Conservation (phyloP, 352 stramenopile species). For the Phytophthora capsici region DNA sequence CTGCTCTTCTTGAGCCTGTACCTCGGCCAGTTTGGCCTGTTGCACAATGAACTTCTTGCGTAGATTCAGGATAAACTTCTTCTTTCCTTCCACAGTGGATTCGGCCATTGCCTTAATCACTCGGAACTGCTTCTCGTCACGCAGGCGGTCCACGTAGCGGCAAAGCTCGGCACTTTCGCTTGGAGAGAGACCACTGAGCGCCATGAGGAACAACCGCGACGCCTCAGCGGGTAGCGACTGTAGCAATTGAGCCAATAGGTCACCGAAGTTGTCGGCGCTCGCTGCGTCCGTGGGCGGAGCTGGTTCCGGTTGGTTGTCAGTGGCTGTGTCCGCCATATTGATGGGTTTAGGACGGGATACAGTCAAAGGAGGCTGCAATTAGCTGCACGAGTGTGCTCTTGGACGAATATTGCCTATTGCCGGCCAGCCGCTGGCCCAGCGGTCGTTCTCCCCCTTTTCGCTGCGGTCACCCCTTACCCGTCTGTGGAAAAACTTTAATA, state of each 20-base stretch:
- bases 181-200: conserved; percentile 74
- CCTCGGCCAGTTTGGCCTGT: conserved; percentile 57
- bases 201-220: conserved; percentile 76
- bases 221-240: conserved; percentile 74
- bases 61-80: conserved; percentile 75
- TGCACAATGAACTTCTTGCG: conserved; percentile 77
- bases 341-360: neutral
- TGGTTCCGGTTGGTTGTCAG: conserved; percentile 44
- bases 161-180: conserved; percentile 80
- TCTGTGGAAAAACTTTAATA: conserved; percentile 13
- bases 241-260: conserved; percentile 79
- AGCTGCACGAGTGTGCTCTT: conserved; percentile 4
- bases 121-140: conserved; percentile 86
- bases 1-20: conserved; percentile 59
- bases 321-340: conserved; percentile 34
- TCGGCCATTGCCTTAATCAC: conserved; percentile 88
- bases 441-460: conserved; percentile 26
- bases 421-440: too few relatives aligned
- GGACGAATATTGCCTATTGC: conserved; percentile 41
- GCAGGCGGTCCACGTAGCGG: conserved; percentile 73
- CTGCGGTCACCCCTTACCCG: conserved; percentile 19
- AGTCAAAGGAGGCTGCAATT: neutral
- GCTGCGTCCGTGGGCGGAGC: conserved; percentile 33
- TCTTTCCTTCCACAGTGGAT: conserved; percentile 78
- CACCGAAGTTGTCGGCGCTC: conserved; percentile 59